phyloP scores from a whole-genome alignment of 257 asterid species.

The Ilex aquifolium region DNA sequence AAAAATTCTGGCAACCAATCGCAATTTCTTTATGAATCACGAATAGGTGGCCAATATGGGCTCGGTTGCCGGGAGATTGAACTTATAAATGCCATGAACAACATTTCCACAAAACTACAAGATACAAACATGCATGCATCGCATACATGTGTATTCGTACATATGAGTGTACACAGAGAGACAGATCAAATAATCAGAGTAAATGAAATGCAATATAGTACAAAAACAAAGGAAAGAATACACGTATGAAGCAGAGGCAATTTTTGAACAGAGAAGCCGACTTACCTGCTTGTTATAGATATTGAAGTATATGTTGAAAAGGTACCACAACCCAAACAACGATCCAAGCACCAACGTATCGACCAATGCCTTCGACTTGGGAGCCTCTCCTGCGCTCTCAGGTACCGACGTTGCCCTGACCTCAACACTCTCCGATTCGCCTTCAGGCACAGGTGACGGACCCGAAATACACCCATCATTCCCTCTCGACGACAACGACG shows the following conservation, averaged over 20 bases:
- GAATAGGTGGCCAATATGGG: too few relatives aligned
- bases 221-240: background rate
- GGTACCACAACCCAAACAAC: conserved; percentile 88
- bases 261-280: background rate
- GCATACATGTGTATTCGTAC: too few relatives aligned
- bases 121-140: too few relatives aligned
- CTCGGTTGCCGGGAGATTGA: too few relatives aligned
- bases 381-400: conserved; percentile 47
- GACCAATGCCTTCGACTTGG: conserved; percentile 35
- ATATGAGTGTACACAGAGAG: background rate
- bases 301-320: conserved; percentile 91
- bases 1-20: too few relatives aligned
- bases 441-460: conserved; percentile 17
- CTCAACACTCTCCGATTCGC: conserved; percentile 25
- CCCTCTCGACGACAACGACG: conserved; percentile 21
- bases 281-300: conserved; percentile 87
- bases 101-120: too few relatives aligned
- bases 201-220: too few relatives aligned
- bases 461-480: conserved; percentile 45
- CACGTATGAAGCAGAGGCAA: background rate
- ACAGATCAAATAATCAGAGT: background rate
- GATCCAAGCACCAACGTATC: conserved; percentile 74
- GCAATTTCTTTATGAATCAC: too few relatives aligned
- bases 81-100: too few relatives aligned
- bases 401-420: conserved; percentile 46